Percentiles rank a stretch among this genome's conserved stretches.
These are phyloP conservation scores for Candida neerlandica DNA, from an alignment of 1,139 yeast species.

Conservation along the genomic window DNA sequence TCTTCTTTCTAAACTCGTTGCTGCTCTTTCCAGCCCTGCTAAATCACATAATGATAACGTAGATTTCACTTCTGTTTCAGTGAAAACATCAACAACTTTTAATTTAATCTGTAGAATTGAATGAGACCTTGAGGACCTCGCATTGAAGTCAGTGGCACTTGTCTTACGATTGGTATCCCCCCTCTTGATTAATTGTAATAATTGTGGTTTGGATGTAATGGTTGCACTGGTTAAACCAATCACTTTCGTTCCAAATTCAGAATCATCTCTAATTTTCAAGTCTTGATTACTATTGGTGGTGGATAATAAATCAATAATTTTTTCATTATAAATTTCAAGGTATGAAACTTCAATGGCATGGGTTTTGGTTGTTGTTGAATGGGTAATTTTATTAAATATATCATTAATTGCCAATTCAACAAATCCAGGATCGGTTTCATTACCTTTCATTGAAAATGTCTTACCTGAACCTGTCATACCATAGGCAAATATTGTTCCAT, in stretches of 20 bases:
- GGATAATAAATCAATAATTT: conserved; percentile 63
- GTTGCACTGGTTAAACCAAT: conserved; percentile 69
- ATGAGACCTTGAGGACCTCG: conserved; percentile 87
- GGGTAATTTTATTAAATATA: conserved; percentile 55
- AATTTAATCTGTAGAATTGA: conserved; percentile 80
- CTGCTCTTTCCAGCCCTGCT: conserved; percentile 94
- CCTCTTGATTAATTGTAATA: conserved; percentile 57
- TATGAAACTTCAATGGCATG: conserved; percentile 65
- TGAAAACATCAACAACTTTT: conserved; percentile 40
- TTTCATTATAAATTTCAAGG: conserved; percentile 89
- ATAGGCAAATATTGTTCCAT: conserved; percentile 90
- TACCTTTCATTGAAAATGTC: conserved; percentile 88
- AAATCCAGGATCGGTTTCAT: conserved; percentile 68
- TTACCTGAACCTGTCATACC: conserved; percentile 98
- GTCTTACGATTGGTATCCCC: conserved; percentile 83
- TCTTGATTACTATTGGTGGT: conserved; percentile 34
- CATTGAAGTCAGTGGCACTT: conserved; percentile 85
- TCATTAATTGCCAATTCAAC: conserved; percentile 74
- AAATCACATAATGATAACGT: conserved; percentile 88
- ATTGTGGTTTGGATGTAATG: conserved; percentile 59
- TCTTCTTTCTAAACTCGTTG: conserved; percentile 77
- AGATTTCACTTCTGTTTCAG: conserved; percentile 51
- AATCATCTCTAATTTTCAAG: conserved; percentile 75
- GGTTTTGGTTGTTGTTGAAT: conserved; percentile 23
- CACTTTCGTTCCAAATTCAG: conserved; percentile 70